phyloP scores from a whole-genome alignment of 768 basidiomycete genomes.

The Tulasnella sp. region DNA sequence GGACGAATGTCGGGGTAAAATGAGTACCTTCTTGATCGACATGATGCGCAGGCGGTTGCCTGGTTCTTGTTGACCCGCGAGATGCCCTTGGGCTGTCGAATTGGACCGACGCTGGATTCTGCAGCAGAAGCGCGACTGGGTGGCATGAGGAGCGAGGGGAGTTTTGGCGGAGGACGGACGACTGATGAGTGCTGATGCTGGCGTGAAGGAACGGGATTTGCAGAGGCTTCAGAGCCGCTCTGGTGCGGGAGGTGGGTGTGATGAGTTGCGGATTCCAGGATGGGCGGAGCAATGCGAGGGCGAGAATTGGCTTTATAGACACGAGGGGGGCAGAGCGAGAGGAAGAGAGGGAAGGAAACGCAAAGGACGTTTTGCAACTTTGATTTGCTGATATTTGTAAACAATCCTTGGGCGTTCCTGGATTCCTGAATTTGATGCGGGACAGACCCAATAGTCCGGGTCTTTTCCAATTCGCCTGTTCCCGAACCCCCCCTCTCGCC shows the following conservation, averaged over 20 bases:
- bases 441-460: background rate
- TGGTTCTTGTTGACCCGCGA: slow-evolving; percentile 78
- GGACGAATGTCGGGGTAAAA: background rate
- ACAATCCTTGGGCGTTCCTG: background rate
- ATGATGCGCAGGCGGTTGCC: slow-evolving; percentile 91
- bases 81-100: slow-evolving; percentile 36
- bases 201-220: background rate
- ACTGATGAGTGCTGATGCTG: too few species aligned
- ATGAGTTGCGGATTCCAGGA: background rate
- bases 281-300: background rate
- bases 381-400: background rate
- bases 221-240: background rate
- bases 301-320: background rate
- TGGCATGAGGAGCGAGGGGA: slow-evolving; percentile 7
- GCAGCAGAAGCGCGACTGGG: slow-evolving; percentile 32
- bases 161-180: slow-evolving; percentile 6
- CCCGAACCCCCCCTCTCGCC: background rate
- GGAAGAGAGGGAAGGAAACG: background rate
- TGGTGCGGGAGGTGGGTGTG: background rate
- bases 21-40: slow-evolving; percentile 74
- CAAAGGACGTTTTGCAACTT: background rate
- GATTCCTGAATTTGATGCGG: background rate
- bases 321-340: background rate
- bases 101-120: background rate
- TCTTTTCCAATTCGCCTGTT: slow-evolving; percentile 2